These are phyloP conservation scores for Cryptococcus wingfieldii DNA, from an alignment of 1,284 basidiomycete genomes.

Conservation along the genomic window DNA sequence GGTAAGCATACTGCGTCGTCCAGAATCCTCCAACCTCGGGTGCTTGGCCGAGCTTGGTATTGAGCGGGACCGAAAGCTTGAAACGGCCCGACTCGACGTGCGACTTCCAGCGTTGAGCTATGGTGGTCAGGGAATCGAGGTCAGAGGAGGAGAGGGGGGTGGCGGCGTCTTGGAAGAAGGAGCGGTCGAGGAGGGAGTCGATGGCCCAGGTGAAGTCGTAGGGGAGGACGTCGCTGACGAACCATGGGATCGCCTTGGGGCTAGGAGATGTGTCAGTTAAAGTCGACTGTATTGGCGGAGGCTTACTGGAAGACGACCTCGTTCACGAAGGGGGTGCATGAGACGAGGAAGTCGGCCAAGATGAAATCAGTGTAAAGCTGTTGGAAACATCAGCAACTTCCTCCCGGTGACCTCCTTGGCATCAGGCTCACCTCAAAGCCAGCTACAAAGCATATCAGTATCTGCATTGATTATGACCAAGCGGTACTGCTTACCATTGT, in stretches of 20 bases:
- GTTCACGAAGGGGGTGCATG: conserved; percentile 73
- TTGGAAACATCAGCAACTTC: background rate
- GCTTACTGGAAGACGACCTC: conserved; percentile 83
- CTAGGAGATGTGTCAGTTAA: conserved; percentile 47
- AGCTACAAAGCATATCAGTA: conserved; percentile 52
- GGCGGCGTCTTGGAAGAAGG: conserved; percentile 60
- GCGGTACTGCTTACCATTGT: conserved; percentile 66
- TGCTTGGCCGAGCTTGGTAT: conserved; percentile 60
- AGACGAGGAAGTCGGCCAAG: conserved; percentile 89
- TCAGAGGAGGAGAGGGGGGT: conserved; percentile 30
- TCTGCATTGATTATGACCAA: background rate
- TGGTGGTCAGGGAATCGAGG: conserved; percentile 51
- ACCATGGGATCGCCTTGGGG: conserved; percentile 80
- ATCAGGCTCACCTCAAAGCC: conserved; percentile 70
- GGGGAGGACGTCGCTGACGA: conserved; percentile 85
- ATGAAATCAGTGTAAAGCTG: conserved; percentile 90
- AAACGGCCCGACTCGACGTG: conserved; percentile 71
- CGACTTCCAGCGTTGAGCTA: conserved; percentile 68
- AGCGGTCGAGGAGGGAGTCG: conserved; percentile 51
- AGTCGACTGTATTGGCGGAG: background rate
- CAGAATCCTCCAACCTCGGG: conserved; percentile 62
- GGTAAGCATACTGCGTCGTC: conserved; percentile 78
- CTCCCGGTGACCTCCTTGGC: no score
- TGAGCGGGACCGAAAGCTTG: conserved; percentile 63
- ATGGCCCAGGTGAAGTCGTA: conserved; percentile 63